These are phyloP conservation scores for Candida insectalens DNA, from an alignment of 805 yeast genomes.

Conservation along the genomic window DNA sequence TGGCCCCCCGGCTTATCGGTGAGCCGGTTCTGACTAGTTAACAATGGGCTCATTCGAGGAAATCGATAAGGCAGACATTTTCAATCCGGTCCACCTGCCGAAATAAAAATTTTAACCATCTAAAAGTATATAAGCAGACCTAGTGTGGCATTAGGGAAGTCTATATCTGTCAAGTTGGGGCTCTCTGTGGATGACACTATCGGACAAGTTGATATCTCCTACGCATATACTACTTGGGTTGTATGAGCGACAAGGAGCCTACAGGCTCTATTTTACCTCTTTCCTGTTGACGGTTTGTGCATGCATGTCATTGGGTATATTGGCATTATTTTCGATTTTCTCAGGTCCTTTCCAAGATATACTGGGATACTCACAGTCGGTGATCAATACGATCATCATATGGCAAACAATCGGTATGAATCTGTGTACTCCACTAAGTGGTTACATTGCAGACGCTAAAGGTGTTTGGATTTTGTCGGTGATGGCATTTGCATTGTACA, in stretches of 20 bases:
- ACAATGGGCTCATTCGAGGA: too few relatives aligned
- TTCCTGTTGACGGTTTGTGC: constrained; percentile 20
- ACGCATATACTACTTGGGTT: constrained; percentile 1
- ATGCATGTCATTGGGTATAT: constrained; percentile 22
- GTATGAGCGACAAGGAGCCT: constrained; percentile 14
- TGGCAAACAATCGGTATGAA: constrained; percentile 76
- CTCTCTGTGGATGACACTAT: too few relatives aligned
- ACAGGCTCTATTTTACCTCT: constrained; percentile 12
- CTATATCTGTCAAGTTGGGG: too few relatives aligned
- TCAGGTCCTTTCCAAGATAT: constrained; percentile 54
- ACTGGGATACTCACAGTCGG: constrained; percentile 52
- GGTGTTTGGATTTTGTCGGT: constrained; percentile 66
- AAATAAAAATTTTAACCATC: too few relatives aligned
- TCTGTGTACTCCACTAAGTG: constrained; percentile 69
- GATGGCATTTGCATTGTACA: constrained; percentile 50
- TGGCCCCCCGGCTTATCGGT: too few relatives aligned
- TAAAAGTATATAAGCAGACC: too few relatives aligned
- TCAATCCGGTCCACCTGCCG: too few relatives aligned
- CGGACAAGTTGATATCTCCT: too few relatives aligned
- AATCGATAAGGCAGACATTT: too few relatives aligned
- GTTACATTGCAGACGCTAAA: constrained; percentile 71
- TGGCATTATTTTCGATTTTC: constrained; percentile 44
- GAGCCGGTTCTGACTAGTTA: too few relatives aligned
- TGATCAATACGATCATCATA: constrained; percentile 63
- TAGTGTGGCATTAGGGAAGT: too few relatives aligned